Evolutionary conservation across 495 filamentous ascomycete species (phyloP).

Genomic region (Pyrenula massariospora): DNA sequence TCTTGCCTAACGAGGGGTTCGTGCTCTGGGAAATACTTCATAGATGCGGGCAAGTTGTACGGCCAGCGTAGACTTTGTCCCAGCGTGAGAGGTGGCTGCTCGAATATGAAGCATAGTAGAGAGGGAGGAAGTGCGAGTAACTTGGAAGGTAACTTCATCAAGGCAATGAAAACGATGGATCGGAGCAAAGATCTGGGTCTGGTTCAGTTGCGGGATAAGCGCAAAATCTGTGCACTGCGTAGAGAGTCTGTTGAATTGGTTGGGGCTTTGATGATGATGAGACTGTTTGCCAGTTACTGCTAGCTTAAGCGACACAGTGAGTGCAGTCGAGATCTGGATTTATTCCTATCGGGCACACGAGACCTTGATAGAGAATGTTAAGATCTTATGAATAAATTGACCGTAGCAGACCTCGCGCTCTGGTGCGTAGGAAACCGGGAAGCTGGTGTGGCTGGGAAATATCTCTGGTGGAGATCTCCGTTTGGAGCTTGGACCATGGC

Average conservation of each 20-base stretch:
- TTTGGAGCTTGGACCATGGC: not conserved
- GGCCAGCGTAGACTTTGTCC: not conserved
- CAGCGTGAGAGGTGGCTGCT: not conserved
- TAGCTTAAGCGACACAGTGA: no score
- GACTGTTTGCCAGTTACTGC: no score
- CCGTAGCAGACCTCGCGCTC: not conserved
- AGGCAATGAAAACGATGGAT: not conserved
- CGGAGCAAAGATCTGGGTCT: no score
- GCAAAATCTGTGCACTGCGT: no score
- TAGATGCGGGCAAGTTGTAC: not conserved
- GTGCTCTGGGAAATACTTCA: not conserved
- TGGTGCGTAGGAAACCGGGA: not conserved
- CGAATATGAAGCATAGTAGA: not conserved
- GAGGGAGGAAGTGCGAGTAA: not conserved
- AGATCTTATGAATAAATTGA: not conserved
- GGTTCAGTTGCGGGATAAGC: no score
- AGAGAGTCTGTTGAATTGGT: no score
- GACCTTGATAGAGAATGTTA: not conserved
- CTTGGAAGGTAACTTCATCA: not conserved
- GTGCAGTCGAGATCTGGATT: no score
- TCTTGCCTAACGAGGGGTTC: not conserved
- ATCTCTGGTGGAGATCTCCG: not conserved
- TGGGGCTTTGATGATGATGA: no score
- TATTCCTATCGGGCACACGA: no score
- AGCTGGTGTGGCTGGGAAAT: not conserved